Evolutionary conservation across 257 asterid genomes (phyloP), one percentile per base, ranked within the genome.

Genomic region (Przewalskia tangutica): DNA sequence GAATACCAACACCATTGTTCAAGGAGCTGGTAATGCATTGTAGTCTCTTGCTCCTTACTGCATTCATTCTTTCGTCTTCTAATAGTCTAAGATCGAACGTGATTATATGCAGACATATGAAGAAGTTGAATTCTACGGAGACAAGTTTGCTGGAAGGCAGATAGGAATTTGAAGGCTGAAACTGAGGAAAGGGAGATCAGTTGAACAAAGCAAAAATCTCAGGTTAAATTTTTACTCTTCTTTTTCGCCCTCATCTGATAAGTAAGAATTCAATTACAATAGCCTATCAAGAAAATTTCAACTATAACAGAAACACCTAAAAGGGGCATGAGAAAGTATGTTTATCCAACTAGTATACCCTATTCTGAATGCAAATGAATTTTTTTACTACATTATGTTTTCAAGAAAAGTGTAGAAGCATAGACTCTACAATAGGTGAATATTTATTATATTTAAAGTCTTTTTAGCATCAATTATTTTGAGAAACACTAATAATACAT

Each of bases 141-240:
- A 84, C 48, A 90, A 89, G 83, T 95, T 89, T 87, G 93, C 98
- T 82, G 98, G 98, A 81, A 93, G 87, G 95, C 98, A 77, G 98
- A 93, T 81, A 86, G 98, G 89, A 87, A 83, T 77, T 84, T 85
- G 84, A 93, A 84, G 89, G 97, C 86, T 73, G 87, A 89, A 78
- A 87, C 95, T 71, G 97, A 90, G 82, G 90, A 93, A 18, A 89
- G 88, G 70, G 89, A 91, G 83, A 67, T 94, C 89, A 89, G 84
- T 88, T 95, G 18, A 89, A 90, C 77, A 92, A 90, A 79, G 84
- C 91, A 50, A 91, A 93, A 83, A 56, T 95, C 51, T 89, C 98
- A 91, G 98, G 97, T 93, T n/a, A 51, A 77, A 34, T 77, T 18
- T 38, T 55, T 55, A 55, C 62, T 55, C 16, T 55, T 4, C 60